Evolutionary conservation across 2,329 filamentous ascomycete species (phyloP), one percentile per base, ranked within the genome.

Genomic region (Coniochaeta prunicola): DNA sequence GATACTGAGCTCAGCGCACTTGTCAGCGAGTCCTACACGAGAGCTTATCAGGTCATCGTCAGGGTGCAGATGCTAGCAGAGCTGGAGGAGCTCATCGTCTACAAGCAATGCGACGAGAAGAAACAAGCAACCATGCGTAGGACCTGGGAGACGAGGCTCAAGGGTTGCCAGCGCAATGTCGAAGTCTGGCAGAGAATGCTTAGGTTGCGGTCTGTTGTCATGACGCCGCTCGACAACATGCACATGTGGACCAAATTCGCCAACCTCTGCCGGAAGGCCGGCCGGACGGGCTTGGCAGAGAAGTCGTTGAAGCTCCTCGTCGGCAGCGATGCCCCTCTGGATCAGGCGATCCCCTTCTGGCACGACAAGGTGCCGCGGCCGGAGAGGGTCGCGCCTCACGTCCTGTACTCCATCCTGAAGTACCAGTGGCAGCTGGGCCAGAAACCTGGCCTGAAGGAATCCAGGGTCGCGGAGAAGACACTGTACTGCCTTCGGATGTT

Each of bases 191-290:
- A 97, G 71, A 86, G 94, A 61, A 97, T 97, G 91, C 85, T 99
- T 58, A 94, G 96, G 70, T 87, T 99, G 33, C 87, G 94, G 61
- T 90, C 92, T 21, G 80, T 99, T 57, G 94, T 99, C 60, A 93
- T 97, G 61, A 88, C 88, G 0, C 93, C 96, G 0, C 85, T 85
- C 34, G 92, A 99, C 71, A 97, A 97, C 68, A 91, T 96, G 80
- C 90, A 96, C 68, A 99, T 99, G 92, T 97, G 92, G 87, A 97
- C 99, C 78, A 99, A 99, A 71, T 99, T 97, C 71, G 91, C 94
- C 67, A 99, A 97, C 67, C 84, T 99, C 6, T 99, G 96, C 74
- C 90, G 96, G 67, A 99, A 99, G 74, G 96, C 93, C 50, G 90
- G 91, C 59, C 89, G 94, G 31, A 92, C 93, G 81, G 93, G 94